Base-by-base conservation (phyloP, 148 eudicot genomes). In the Silene uniflora region DNA sequence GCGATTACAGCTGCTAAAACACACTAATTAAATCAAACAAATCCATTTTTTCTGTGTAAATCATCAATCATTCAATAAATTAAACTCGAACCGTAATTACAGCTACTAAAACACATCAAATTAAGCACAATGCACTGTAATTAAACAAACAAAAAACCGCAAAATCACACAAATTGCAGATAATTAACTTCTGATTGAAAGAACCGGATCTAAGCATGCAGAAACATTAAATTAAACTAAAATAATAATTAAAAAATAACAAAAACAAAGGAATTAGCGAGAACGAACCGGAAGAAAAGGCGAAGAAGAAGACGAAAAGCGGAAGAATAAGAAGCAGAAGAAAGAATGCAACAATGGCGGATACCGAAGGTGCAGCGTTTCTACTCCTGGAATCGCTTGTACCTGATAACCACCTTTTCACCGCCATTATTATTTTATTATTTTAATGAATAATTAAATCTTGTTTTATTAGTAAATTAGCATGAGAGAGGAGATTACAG, bases 251-350 rank as follows among this genome's bases (percentile, higher is more conserved):
- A 32, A 32, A 32, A 32, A 3, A 11, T 5, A 16, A 29, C 9
- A 62, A 58, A 7, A 46, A 73, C 10, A 42, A 62, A 49, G 70
- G 19, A 21, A 46, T 54, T 74, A 19, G 55, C 17, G 66, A 67
- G 62, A 46, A 76, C 83, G 46, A 24, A 73, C 80, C 52, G 62
- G 66, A 75, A 1, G 85, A 67, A 42, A 86, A 59, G 12, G 88
- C 89, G 32, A 84, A 88, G 62, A 90, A 85, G 79, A 93, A 84
- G 58, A 88, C 47, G 72, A 68, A 67, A 29, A 88, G 71, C 29
- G 91, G 83, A 14, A 78, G 83, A 52, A 89, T 76, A 23, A 93
- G 62, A 29, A 83, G 70, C 19, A 89, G 66, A 35, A 84, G 55
- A 70, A 87, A 79, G 82, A 89, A 64, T 56, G 81, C 79, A 29